These are phyloP conservation scores for Talaromyces rugulosus DNA, from an alignment of 2,329 filamentous ascomycete species.

Conservation along the genomic window DNA sequence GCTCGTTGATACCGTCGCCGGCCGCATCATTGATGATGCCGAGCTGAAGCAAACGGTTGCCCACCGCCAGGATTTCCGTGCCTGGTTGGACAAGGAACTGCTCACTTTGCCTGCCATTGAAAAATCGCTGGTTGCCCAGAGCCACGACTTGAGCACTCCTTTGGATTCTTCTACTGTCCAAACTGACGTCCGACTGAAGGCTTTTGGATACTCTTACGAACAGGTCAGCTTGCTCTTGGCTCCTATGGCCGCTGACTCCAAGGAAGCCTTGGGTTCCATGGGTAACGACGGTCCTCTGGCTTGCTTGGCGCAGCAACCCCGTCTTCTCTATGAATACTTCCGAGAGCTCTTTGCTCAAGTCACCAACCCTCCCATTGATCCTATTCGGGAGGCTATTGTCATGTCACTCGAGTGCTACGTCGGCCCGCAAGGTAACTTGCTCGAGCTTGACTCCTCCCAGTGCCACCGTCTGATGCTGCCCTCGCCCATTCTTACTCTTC, in stretches of 20 bases:
- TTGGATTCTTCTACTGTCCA: constrained; percentile 70
- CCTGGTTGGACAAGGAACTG: constrained; percentile 83
- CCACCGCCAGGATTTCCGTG: constrained; percentile 79
- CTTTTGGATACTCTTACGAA: constrained; percentile 92
- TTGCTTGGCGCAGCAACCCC: constrained; percentile 83
- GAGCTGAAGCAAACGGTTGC: constrained; percentile 88
- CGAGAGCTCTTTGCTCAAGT: constrained; percentile 96
- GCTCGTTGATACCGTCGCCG: constrained; percentile 83
- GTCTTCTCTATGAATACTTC: constrained; percentile 93
- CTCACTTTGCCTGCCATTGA: constrained; percentile 75
- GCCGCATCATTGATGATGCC: constrained; percentile 88
- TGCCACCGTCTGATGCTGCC: constrained; percentile 81
- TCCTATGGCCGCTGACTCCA: constrained; percentile 95
- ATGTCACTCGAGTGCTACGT: constrained; percentile 98
- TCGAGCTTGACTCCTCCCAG: constrained; percentile 89
- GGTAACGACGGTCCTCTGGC: constrained; percentile 93
- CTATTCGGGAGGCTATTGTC: constrained; percentile 93
- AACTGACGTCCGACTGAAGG: constrained; percentile 75
- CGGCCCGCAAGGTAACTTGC: constrained; percentile 87
- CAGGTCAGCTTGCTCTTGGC: constrained; percentile 88
- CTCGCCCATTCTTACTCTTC: constrained; percentile 82
- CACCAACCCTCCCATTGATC: constrained; percentile 95
- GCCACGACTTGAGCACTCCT: constrained; percentile 60
- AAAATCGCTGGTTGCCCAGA: constrained; percentile 53
- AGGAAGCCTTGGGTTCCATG: constrained; percentile 96